These are phyloP conservation scores for Chaetoceros muelleri DNA, from an alignment of 108 stramenopile species.

Conservation along the genomic window DNA sequence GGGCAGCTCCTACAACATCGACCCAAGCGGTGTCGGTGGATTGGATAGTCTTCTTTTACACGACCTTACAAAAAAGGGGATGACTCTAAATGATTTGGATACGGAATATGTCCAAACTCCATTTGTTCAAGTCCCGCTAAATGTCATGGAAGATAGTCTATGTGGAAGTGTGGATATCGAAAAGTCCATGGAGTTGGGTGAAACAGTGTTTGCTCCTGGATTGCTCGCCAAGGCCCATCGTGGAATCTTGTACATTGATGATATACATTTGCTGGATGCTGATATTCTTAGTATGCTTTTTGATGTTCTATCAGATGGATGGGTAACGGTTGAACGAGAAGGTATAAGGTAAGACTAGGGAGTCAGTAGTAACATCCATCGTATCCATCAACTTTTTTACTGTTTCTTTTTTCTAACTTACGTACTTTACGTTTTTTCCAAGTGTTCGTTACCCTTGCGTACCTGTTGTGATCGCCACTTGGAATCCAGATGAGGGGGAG, in stretches of 20 bases:
- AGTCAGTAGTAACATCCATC: too few species aligned
- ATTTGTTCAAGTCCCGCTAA: conserved; percentile 91
- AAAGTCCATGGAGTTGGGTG: conserved; percentile 83
- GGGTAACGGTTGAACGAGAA: conserved; percentile 47
- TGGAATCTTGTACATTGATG: conserved; percentile 91
- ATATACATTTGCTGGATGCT: conserved; percentile 92
- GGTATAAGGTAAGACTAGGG: conserved; percentile 27
- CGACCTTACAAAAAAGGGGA: conserved; percentile 19
- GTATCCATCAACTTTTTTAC: neutral
- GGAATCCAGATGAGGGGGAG: conserved; percentile 74
- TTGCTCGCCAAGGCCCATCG: conserved; percentile 92
- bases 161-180: conserved; percentile 91
- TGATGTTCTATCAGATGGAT: conserved; percentile 82
- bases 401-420: neutral
- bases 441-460: conserved; percentile 51
- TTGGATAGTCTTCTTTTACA: conserved; percentile 38
- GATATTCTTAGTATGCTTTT: conserved; percentile 90
- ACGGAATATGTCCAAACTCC: conserved; percentile 47
- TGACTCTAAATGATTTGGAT: conserved; percentile 24
- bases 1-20: conserved; percentile 43
- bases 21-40: conserved; percentile 26
- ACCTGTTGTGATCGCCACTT: conserved; percentile 54
- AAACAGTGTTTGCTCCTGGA: conserved; percentile 90
- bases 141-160: conserved; percentile 96
- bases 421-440: conserved; percentile 4